These are phyloP conservation scores for Crucibulum laeve DNA, from an alignment of 768 basidiomycete genomes.

Conservation along the genomic window DNA sequence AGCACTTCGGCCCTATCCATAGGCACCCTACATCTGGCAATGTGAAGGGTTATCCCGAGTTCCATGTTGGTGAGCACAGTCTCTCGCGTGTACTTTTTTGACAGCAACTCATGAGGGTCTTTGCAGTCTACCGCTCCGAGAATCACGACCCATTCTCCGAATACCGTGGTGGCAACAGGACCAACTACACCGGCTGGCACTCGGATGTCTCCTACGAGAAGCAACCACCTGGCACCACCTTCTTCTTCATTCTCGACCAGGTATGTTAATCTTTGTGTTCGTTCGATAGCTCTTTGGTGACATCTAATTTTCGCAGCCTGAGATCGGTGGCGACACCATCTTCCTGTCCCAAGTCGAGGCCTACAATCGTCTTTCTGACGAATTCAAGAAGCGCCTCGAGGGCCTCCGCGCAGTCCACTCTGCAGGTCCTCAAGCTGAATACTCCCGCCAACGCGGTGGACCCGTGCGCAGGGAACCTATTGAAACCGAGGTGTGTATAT, in stretches of 20 bases:
- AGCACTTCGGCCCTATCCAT: conserved; percentile 43
- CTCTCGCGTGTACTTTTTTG: background rate
- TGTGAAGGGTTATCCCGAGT: conserved; percentile 52
- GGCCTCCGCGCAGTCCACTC: conserved; percentile 55
- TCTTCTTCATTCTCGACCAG: conserved; percentile 54
- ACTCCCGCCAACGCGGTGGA: conserved; percentile 35
- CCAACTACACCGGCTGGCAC: conserved; percentile 42
- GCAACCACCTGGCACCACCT: conserved; percentile 50
- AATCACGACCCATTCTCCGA: conserved; percentile 38
- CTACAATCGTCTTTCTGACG: conserved; percentile 53
- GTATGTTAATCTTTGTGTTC: conserved; percentile 8
- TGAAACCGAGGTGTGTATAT: conserved; percentile 24
- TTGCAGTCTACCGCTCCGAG: conserved; percentile 45
- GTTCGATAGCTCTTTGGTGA: no score
- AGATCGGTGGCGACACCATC: conserved; percentile 48
- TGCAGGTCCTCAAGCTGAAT: conserved; percentile 49
- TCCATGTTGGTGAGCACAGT: conserved; percentile 46
- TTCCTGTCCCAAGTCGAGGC: conserved; percentile 57
- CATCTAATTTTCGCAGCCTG: conserved; percentile 17
- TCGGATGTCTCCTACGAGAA: conserved; percentile 56
- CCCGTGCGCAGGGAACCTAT: conserved; percentile 48
- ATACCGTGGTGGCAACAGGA: conserved; percentile 37
- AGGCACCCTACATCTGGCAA: conserved; percentile 46
- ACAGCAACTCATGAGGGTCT: background rate
- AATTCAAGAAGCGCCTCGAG: conserved; percentile 53